Evolutionary conservation across 2,329 filamentous ascomycete genomes (phyloP), one percentile per base, ranked within the genome.

Genomic region (Neonectria magnoliae): DNA sequence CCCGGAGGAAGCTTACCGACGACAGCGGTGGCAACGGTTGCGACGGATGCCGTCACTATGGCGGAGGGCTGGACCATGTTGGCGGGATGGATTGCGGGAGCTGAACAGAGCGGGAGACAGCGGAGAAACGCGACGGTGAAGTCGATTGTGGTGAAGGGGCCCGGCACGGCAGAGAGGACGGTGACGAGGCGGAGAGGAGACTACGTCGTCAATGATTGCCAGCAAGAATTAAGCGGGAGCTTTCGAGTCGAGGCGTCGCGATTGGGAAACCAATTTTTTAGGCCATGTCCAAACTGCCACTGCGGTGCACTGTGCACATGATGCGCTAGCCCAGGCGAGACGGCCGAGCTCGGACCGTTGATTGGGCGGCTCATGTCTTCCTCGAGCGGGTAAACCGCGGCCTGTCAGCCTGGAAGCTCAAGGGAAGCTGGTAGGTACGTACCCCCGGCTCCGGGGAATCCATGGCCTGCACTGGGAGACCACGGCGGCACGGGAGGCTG

Each of bases 1-100:
- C 44, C 29, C 27, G 6, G 42, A n/a, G 22, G 38, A 20, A 60
- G 68, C 70, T 76, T 84, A 91, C 88, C 88, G 72, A 89, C 75
- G 59, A 89, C 68, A 69, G 86, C 87, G 57, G 87, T 87, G 62
- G 87, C 87, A 70, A 86, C 79, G 54, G 87, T 88, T 75, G 87
- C 87, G 75, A 88, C 84, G 62, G 87, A 87, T 77, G 87, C 86
- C 77, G 87, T 88, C 78, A 87, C 84, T 76, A 89, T 76, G 69
- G 83, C 87, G 68, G 81, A 83, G 67, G 83, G 80, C 77, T 85
- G 83, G 68, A 86, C 80, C 81, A 82, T 82, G 62, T 68, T 75
- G 66, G 66, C 41, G 36, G 58, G 68, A 25, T 69, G 73, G 66
- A 66, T 62, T 59, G 58, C 52, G 38, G 45, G 62, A 51, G 64